A percentile compares a stretch with the other conserved stretches of the same genome.
These are phyloP conservation scores for Alternaria ventricosa DNA, from an alignment of 2,329 filamentous ascomycete genomes.

Conservation along the genomic window DNA sequence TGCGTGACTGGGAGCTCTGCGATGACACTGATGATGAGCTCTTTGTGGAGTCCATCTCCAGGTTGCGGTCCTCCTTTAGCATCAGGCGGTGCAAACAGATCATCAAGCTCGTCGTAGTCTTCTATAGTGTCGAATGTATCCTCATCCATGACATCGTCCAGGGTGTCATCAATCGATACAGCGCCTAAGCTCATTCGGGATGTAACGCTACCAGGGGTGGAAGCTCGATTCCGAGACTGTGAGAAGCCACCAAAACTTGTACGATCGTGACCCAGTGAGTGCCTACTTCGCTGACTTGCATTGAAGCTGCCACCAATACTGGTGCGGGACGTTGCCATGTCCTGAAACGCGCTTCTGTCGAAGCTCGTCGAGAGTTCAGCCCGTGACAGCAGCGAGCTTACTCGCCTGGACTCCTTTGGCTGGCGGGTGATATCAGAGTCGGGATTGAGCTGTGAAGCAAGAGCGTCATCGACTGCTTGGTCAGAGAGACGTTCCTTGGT, in stretches of 20 bases:
- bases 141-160: constrained; percentile 48
- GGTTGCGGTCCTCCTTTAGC: constrained; percentile 37
- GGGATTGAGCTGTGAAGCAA: constrained; percentile 58
- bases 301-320: constrained; percentile 50
- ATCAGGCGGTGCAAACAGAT: constrained; percentile 45
- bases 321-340: constrained; percentile 63
- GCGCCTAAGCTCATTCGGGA: constrained; percentile 49
- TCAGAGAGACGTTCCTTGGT: constrained; percentile 43
- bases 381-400: constrained; percentile 89
- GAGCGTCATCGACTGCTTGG: constrained; percentile 54
- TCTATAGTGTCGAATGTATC: constrained; percentile 49
- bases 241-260: constrained; percentile 61
- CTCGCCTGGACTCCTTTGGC: constrained; percentile 71
- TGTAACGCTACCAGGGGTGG: constrained; percentile 58
- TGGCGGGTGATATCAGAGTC: constrained; percentile 58
- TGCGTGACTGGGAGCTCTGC: constrained; percentile 41
- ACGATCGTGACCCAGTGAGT: constrained; percentile 76
- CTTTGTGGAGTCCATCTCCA: constrained; percentile 48
- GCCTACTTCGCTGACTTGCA: constrained; percentile 66
- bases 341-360: constrained; percentile 79
- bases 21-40: constrained; percentile 47
- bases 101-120: constrained; percentile 49
- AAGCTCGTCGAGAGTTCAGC: constrained; percentile 86
- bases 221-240: constrained; percentile 59
- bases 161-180: constrained; percentile 46